Percentiles rank a stretch among this genome's conserved stretches.
phyloP scores from a whole-genome alignment of 441 rosid genomes.

The Croton laevigatus region DNA sequence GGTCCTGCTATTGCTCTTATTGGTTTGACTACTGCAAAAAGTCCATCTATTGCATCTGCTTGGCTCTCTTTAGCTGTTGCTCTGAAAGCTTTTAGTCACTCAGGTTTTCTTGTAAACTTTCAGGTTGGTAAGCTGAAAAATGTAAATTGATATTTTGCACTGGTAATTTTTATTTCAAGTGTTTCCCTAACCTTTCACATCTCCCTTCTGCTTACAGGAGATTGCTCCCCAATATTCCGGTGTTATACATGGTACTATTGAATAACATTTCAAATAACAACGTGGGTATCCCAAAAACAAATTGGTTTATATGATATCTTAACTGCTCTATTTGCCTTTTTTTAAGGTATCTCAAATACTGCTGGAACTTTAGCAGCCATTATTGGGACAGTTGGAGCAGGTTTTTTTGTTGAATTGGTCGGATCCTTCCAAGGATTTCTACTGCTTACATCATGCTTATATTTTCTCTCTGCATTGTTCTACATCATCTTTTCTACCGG shows the following conservation, averaged over 20 bases:
- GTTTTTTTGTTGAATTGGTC: constrained; percentile 78
- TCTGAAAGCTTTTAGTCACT: constrained; percentile 88
- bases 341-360: constrained; percentile 75
- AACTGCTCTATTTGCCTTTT: constrained; percentile 8
- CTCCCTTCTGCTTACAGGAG: constrained; percentile 53
- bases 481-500: constrained; percentile 75
- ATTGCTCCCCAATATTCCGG: constrained; percentile 89
- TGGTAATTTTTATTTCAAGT: constrained; percentile 11
- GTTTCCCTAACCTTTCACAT: constrained; percentile 20
- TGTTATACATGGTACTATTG: constrained; percentile 70
- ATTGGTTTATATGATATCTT: not conserved
- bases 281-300: no score
- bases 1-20: constrained; percentile 80
- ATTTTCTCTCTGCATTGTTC: constrained; percentile 71
- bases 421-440: constrained; percentile 95
- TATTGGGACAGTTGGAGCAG: constrained; percentile 92
- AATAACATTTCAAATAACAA: not conserved
- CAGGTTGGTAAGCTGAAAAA: constrained; percentile 50
- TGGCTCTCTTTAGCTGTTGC: constrained; percentile 95
- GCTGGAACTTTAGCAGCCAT: constrained; percentile 91
- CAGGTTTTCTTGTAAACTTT: constrained; percentile 91
- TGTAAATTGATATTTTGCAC: constrained; percentile 2
- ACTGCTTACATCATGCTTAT: constrained; percentile 64
- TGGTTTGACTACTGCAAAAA: constrained; percentile 72
- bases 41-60: constrained; percentile 71